Evolutionary conservation across 495 filamentous ascomycete species (phyloP), one percentile per base, ranked within the genome.

Genomic region (Podospora pseudoanserina): DNA sequence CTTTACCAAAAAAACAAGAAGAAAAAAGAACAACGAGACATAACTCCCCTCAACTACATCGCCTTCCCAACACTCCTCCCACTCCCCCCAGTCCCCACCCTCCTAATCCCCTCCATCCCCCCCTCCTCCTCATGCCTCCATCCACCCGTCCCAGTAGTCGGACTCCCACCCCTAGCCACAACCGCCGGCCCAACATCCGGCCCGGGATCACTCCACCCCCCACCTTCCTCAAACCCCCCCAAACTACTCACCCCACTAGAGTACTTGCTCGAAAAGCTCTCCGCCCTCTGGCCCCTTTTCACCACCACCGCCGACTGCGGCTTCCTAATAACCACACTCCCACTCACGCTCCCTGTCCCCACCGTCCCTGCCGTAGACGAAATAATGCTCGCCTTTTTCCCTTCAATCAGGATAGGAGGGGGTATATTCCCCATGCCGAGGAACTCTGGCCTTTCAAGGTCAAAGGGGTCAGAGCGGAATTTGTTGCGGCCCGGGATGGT

Each of bases 391-490:
- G 70, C 60, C 74, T 72, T 49, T 11, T 49, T 54, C 67, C 72
- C 20, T 62, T 71, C 20, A 61, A 73, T 20, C 69, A 65, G 11
- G 64, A 68, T 18, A 63, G 69, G 64, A 73, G 70, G 65, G 60
- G 71, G 39, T 56, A 71, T 63, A 66, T 70, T 60, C 39, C 68
- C 73, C 58, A 72, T 71, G 0, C 68, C 75, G 44, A 83, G 72
- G 4, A 85, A 75, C 66, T 84, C 83, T 16, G 86, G 85, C 28
- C 81, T 77, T 63, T 90, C 87, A 1, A 90, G 77, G 70, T 91
- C 89, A 69, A 90, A 91, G 0, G 88, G 88, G 64, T 91, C 86
- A 18, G 87, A 90, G 66, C 87, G 87, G 72, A 84, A 84, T 66
- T 84, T 86, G 63, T 80, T 81, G 67, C 81, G 7, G 9, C 39